Evolutionary conservation across 352 stramenopile genomes (phyloP).

Genomic region (Phytophthora kernoviae): DNA sequence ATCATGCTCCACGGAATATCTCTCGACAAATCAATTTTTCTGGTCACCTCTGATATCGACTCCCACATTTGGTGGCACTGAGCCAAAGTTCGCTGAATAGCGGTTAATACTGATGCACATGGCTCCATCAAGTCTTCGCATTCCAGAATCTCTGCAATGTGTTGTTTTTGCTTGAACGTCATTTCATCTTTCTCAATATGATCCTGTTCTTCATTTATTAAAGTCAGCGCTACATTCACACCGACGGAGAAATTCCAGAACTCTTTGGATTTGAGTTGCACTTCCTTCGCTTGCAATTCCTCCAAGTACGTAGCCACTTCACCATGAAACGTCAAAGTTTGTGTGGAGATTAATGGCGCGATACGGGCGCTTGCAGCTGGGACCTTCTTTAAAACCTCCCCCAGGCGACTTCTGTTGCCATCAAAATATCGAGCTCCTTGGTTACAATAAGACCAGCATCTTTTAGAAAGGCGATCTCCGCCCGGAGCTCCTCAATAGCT

Average conservation of each 20-base stretch:
- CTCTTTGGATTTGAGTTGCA: conserved; percentile 46
- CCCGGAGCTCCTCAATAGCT: conserved; percentile 70
- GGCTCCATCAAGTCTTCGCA: conserved; percentile 90
- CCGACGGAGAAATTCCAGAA: conserved; percentile 73
- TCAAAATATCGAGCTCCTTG: conserved; percentile 63
- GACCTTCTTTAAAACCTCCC: conserved; percentile 67
- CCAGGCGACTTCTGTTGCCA: conserved; percentile 62
- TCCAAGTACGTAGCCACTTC: conserved; percentile 89
- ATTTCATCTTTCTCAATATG: conserved; percentile 43
- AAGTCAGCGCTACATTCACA: conserved; percentile 39
- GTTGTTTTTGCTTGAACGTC: conserved; percentile 62
- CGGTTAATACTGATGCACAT: conserved; percentile 66
- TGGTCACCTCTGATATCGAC: conserved; percentile 83
- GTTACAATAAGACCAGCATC: conserved; percentile 59
- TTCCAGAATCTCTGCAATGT: conserved; percentile 94
- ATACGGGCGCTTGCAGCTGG: conserved; percentile 69
- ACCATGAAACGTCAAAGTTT: conserved; percentile 64
- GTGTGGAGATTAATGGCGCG: conserved; percentile 59
- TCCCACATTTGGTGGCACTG: conserved; percentile 88
- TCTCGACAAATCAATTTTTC: conserved; percentile 89
- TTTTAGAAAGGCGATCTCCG: conserved; percentile 67
- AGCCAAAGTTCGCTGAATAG: conserved; percentile 80
- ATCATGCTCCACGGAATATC: conserved; percentile 93
- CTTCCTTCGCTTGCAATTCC: conserved; percentile 68
- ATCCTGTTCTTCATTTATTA: conserved; percentile 47